phyloP scores from a whole-genome alignment of 2,329 filamentous ascomycete species.

The Epichloe elymi region DNA sequence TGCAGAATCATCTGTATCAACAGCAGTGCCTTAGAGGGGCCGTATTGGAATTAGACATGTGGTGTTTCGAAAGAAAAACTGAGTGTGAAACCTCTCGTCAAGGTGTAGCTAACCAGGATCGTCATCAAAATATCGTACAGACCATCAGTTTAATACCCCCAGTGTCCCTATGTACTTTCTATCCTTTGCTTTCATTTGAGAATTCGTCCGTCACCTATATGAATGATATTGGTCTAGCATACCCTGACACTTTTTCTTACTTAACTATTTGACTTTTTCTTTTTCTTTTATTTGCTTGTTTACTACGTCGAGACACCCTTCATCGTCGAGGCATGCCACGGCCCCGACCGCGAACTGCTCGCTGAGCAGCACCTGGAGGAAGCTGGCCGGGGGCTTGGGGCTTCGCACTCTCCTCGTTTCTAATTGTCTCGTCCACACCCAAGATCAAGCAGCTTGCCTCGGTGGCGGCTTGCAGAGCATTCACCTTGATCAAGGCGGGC shows the following conservation, averaged over 20 bases:
- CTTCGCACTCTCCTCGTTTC: conserved; percentile 83
- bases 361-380: conserved; percentile 73
- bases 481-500: conserved; percentile 88
- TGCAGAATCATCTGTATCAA: too few species aligned
- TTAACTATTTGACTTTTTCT: not conserved
- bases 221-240: not conserved
- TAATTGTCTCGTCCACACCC: conserved; percentile 95
- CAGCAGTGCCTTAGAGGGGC: too few species aligned
- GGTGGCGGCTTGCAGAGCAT: conserved; percentile 89
- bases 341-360: conserved; percentile 71
- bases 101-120: conserved; percentile 9
- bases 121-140: conserved; percentile 23
- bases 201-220: not conserved
- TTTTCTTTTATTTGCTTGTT: conserved; percentile 2
- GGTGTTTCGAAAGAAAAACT: too few species aligned
- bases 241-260: not conserved
- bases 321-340: conserved; percentile 82
- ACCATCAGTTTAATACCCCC: conserved; percentile 12
- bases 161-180: not conserved
- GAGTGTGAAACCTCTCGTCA: not conserved
- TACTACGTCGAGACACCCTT: conserved; percentile 1
- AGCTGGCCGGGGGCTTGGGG: conserved; percentile 71
- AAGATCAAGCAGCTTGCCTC: conserved; percentile 93
- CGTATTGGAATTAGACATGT: too few species aligned
- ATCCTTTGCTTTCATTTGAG: not conserved